phyloP scores from a whole-genome alignment of 176 grass and related monocot species.

The Neostapfia colusana region DNA sequence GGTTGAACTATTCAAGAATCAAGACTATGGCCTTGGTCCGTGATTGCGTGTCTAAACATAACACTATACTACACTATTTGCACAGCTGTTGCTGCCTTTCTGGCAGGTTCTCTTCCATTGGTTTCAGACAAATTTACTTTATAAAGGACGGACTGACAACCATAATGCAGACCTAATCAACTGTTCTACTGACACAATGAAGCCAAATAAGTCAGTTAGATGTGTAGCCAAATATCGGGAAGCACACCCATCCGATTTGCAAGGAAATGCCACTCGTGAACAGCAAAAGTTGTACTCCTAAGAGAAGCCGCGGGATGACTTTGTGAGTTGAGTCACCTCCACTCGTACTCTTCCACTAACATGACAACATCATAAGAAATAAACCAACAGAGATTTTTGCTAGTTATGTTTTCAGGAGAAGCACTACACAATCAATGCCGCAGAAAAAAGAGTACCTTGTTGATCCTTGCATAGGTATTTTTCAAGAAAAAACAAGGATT shows the following conservation, averaged over 20 bases:
- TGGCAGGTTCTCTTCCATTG: conserved; percentile 28
- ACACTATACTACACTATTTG: background rate
- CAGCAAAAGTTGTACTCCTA: background rate
- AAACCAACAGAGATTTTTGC: conserved; percentile 13
- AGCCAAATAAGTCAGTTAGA: background rate
- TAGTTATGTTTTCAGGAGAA: background rate
- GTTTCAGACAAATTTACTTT: conserved; percentile 27
- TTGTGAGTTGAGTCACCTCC: background rate
- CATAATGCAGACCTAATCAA: conserved; percentile 26
- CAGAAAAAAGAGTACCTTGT: background rate
- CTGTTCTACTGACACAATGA: conserved; percentile 7
- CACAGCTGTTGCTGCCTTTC: background rate
- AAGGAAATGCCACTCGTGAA: background rate
- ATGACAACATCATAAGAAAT: background rate
- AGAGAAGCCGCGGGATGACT: background rate
- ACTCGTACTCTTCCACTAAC: background rate
- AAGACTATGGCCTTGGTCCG: background rate
- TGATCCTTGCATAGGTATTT: conserved; percentile 14
- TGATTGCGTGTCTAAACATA: background rate
- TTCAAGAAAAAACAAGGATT: background rate
- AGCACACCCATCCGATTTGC: background rate
- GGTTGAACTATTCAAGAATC: conserved; percentile 4
- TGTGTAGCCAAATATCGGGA: background rate
- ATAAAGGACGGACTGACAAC: background rate
- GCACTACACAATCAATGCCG: background rate